Evolutionary conservation across 495 filamentous ascomycete species (phyloP), one percentile per base, ranked within the genome.

Genomic region (Penicillium malachiteum): DNA sequence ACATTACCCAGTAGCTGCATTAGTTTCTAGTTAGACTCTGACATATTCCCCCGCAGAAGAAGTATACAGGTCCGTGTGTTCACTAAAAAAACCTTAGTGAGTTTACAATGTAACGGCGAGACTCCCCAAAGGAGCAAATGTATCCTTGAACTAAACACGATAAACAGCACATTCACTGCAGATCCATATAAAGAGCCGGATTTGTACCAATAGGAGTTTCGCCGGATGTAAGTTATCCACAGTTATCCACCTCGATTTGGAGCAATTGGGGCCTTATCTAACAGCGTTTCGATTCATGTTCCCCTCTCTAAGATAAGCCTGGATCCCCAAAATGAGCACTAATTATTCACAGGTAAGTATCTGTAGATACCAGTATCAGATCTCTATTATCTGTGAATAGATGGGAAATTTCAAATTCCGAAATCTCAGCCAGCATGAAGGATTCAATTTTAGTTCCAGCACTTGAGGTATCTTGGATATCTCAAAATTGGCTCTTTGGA

Each of bases 51-150:
- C 9, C 13, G n/a, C 10, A 52, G 39, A 21, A 26, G 34, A 43
- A 43, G 50, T 42, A 33, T 8, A 11, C 21, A 42, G 43, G n/a
- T 12, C 32, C 41, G 51, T 52, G 54, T 52, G 59, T 58, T 48
- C 16, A 52, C 37, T 0, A 32, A 12, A 48, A 21, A 21, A 43
- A 8, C 16, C 43, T 46, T 26, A 44, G 40, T 30, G 46, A 33
- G 42, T 45, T 44, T 53, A 33, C 51, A 14, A 57, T 57, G 59
- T 55, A 55, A 57, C 55, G 54, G 39, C n/a, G 17, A 31, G 40
- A 31, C 35, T 59, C 21, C 62, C 61, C 12, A 52, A 65, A 65
- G 48, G 33, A 59, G 62, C 37, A 62, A 65, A 59, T 46, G 16
- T 54, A 59, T 61, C 62, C 62, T 32, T 34, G 17, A 45, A 35